These are phyloP conservation scores for Urtica urens DNA, from an alignment of 306 rosid genomes.

Conservation along the genomic window DNA sequence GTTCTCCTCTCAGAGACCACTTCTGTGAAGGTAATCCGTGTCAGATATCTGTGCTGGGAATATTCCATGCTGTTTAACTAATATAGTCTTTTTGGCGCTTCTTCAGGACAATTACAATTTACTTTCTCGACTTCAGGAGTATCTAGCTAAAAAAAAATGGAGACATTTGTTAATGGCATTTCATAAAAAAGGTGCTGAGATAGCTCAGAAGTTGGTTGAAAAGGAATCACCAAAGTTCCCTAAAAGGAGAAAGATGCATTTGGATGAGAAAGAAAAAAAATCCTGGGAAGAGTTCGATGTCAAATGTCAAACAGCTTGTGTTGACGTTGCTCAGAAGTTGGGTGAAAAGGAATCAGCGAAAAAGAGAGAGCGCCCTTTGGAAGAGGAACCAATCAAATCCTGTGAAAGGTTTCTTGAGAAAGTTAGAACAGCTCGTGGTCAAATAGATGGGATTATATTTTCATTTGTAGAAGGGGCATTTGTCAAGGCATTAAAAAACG, in stretches of 20 bases:
- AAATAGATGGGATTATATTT: slow-evolving; percentile 62
- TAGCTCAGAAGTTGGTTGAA: slow-evolving; percentile 22
- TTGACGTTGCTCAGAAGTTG: slow-evolving; percentile 21
- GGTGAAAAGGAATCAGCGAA: slow-evolving; percentile 25
- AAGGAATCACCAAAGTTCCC: slow-evolving; percentile 23
- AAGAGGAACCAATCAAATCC: slow-evolving; percentile 38
- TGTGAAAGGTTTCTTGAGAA: slow-evolving; percentile 58
- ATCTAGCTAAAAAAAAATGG: slow-evolving; percentile 8
- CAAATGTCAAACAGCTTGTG: slow-evolving; percentile 43
- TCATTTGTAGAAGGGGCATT: slow-evolving; percentile 94
- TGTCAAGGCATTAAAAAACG: slow-evolving; percentile 72
- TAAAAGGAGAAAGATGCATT: slow-evolving; percentile 60
- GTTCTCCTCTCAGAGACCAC: slow-evolving; percentile 41
- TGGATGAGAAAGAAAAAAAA: slow-evolving; percentile 36
- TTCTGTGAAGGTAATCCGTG: slow-evolving; percentile 34
- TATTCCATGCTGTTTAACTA: slow-evolving; percentile 3
- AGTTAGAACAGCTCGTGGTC: slow-evolving; percentile 33
- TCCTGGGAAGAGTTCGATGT: slow-evolving; percentile 55
- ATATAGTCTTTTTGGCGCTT: slow-evolving; percentile 9
- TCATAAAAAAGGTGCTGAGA: slow-evolving; percentile 18
- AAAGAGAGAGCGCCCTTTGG: slow-evolving; percentile 56
- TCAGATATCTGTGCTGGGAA: neutral
- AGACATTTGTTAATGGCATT: neutral
- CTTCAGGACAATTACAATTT: slow-evolving; percentile 36
- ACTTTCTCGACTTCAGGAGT: slow-evolving; percentile 20